Evolutionary conservation across 1,284 basidiomycete species (phyloP), one percentile per base, ranked within the genome.

Genomic region (Cutaneotrichosporon dermatis): DNA sequence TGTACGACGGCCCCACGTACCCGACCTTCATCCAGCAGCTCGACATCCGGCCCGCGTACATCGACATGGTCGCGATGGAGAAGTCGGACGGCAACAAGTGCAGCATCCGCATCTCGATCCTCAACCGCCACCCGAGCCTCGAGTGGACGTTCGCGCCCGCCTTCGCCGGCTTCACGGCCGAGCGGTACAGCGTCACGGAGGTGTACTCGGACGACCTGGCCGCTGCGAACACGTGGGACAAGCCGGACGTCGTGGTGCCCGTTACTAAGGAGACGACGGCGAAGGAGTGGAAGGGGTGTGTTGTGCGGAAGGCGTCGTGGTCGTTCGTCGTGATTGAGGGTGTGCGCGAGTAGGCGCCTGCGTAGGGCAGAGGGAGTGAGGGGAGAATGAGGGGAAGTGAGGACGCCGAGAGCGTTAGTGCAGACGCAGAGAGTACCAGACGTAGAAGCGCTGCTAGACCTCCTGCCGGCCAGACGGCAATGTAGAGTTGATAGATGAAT

Each of bases 241-340:
- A 56, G 55, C 56, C 56, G 16, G 61, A 70, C 25, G 62, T 51
- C 9, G 64, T 75, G 42, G 54, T 66, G 2, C 75, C 73, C 3
- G 55, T 46, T 3, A 57, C 67, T 5, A 60, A 59, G 5, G 61
- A 67, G 45, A 48, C 34, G 46, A 43, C 35, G 10, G 66, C 52
- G 5, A 51, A 57, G 34, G 69, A 69, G 16, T 71, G 69, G 72
- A 33, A 39, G 9, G 45, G 51, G 40, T 59, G 62, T 12, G 60
- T 57, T 9, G 67, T 75, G 6, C 54, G 60, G 57, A 71, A 73
- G 61, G 72, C 75, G 57, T 76, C 74, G 35, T 76, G 74, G 74
- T 42, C 59, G 42, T 57, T 57, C 39, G 48, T 58, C 36, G 35
- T 58, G 25, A 25, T 25, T 25, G 25, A 25, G 25, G 25, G 25